A percentile compares a stretch with the other conserved stretches of the same genome.
These are phyloP conservation scores for Leishmania martiniquensis DNA, from an alignment of 208 protist genomes.

Conservation along the genomic window DNA sequence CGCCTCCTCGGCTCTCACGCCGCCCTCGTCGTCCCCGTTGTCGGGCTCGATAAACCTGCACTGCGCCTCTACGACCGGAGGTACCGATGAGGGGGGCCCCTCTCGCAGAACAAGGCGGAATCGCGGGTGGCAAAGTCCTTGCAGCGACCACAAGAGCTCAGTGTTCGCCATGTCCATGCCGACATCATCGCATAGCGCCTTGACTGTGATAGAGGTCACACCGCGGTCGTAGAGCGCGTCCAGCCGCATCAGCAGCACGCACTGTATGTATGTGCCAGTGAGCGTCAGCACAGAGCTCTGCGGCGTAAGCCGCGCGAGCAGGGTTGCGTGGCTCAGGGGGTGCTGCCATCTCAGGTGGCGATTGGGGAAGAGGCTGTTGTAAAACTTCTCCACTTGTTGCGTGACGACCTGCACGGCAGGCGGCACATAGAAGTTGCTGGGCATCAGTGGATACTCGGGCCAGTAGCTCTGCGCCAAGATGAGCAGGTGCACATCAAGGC, in stretches of 20 bases:
- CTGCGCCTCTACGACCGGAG: neutral
- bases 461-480: slow-evolving; percentile 94
- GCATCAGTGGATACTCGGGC: slow-evolving; percentile 67
- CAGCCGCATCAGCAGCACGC: slow-evolving; percentile 88
- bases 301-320: slow-evolving; percentile 48
- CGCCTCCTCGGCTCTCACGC: neutral
- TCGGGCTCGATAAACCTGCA: neutral
- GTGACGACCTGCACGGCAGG: slow-evolving; percentile 45
- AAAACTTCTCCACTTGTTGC: slow-evolving; percentile 82
- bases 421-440: slow-evolving; percentile 41
- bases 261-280: slow-evolving; percentile 91
- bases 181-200: slow-evolving; percentile 56
- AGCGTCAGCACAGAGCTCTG: slow-evolving; percentile 65
- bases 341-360: slow-evolving; percentile 92
- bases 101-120: slow-evolving; percentile 49
- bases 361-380: slow-evolving; percentile 70
- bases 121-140: slow-evolving; percentile 56
- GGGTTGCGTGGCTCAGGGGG: slow-evolving; percentile 67
- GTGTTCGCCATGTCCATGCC: slow-evolving; percentile 58
- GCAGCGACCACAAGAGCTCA: slow-evolving; percentile 48
- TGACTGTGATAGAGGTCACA: slow-evolving; percentile 44
- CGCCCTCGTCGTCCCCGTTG: slow-evolving; percentile 10
- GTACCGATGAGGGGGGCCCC: neutral
- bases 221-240: slow-evolving; percentile 67
- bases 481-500: slow-evolving; percentile 68